Evolutionary conservation across 805 yeast species (phyloP).

Genomic region (Phaffomyces thermotolerans): DNA sequence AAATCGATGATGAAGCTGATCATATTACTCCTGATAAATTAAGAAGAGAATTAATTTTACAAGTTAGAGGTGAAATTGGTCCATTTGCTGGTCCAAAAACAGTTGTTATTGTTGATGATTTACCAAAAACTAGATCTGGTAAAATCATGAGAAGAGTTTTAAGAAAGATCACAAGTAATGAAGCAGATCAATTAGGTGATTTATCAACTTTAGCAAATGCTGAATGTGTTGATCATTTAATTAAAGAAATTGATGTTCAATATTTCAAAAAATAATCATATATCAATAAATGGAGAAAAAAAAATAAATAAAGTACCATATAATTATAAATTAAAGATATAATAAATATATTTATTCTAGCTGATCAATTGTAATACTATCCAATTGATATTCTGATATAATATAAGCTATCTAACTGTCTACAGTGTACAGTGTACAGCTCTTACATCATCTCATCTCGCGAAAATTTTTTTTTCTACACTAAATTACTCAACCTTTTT

Average conservation of each 20-base stretch:
- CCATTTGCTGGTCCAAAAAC: slow-evolving; percentile 90
- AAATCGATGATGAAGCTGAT: slow-evolving; percentile 23
- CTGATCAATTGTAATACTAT: too few species aligned
- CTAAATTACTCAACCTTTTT: neutral
- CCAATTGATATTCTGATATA: too few species aligned
- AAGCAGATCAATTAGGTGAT: slow-evolving; percentile 90
- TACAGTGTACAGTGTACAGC: too few species aligned
- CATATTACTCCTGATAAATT: slow-evolving; percentile 32
- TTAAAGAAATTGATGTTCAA: slow-evolving; percentile 45
- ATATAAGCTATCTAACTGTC: too few species aligned
- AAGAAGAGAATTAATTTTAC: slow-evolving; percentile 70
- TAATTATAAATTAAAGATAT: neutral
- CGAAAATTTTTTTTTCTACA: too few species aligned
- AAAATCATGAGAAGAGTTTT: slow-evolving; percentile 97
- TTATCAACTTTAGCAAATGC: slow-evolving; percentile 86
- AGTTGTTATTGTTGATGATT: slow-evolving; percentile 75
- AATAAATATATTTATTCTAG: neutral
- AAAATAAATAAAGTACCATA: neutral
- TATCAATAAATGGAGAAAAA: neutral
- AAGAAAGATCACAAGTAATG: slow-evolving; percentile 88
- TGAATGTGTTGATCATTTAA: slow-evolving; percentile 68
- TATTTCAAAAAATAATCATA: slow-evolving; percentile 12
- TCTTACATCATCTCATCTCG: too few species aligned
- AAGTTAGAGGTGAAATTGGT: slow-evolving; percentile 88
- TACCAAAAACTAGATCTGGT: slow-evolving; percentile 98